Evolutionary conservation across 768 basidiomycete species (phyloP).

Genomic region (Coprinopsis marcescibilis): DNA sequence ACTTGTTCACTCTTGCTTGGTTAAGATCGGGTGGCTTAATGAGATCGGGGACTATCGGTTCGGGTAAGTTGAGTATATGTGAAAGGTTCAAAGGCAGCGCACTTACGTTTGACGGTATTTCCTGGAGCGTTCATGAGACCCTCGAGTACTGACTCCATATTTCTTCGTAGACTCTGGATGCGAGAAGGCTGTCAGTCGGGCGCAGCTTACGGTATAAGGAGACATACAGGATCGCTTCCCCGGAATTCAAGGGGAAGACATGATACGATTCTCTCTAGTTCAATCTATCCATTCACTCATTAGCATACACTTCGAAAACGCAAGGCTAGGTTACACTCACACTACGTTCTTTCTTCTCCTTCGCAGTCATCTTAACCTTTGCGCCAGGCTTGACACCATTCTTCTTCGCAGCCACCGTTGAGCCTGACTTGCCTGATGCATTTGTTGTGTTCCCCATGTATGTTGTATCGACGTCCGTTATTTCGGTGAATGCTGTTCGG

Average conservation of each 20-base stretch:
- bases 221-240: conserved; percentile 76
- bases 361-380: conserved; percentile 66
- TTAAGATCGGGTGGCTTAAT: conserved; percentile 77
- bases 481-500: conserved; percentile 36
- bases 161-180: conserved; percentile 58
- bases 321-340: conserved; percentile 31
- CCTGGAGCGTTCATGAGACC: conserved; percentile 60
- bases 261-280: conserved; percentile 66
- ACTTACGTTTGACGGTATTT: conserved; percentile 58
- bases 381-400: conserved; percentile 45
- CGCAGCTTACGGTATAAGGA: not conserved
- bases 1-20: conserved; percentile 90
- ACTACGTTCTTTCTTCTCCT: conserved; percentile 79
- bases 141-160: conserved; percentile 79
- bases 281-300: conserved; percentile 31
- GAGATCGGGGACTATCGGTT: conserved; percentile 60
- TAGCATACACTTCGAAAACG: not conserved
- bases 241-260: conserved; percentile 86
- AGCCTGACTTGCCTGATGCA: conserved; percentile 28
- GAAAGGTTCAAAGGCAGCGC: not conserved
- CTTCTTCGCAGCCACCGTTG: conserved; percentile 35
- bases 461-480: conserved; percentile 36
- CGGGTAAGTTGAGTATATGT: not conserved
- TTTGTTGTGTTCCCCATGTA: conserved; percentile 35
- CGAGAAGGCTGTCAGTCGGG: conserved; percentile 1